These are phyloP conservation scores for Yarrowia porcina DNA, from an alignment of 805 yeast species.

Conservation along the genomic window DNA sequence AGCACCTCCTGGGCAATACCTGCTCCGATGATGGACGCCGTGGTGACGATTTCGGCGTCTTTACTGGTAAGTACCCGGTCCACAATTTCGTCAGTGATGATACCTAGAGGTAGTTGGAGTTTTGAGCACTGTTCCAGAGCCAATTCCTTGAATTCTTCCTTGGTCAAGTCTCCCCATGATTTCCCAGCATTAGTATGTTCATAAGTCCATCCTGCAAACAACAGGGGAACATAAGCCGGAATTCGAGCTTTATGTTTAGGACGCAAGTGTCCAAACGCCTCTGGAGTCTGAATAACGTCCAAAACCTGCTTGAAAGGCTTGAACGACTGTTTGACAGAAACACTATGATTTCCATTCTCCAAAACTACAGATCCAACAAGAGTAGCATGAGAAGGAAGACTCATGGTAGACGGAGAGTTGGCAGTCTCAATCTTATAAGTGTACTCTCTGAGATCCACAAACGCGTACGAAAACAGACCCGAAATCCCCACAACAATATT, in stretches of 20 bases:
- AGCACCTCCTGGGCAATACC: constrained; percentile 86
- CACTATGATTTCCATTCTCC: neutral
- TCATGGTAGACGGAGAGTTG: constrained; percentile 32
- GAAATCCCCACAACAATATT: constrained; percentile 65
- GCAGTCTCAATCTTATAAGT: constrained; percentile 36
- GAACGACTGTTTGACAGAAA: neutral
- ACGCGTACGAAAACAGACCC: constrained; percentile 80
- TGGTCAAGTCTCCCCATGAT: neutral
- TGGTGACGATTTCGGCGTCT: constrained; percentile 67
- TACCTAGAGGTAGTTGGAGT: constrained; percentile 48
- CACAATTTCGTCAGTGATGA: constrained; percentile 43
- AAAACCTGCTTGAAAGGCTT: constrained; percentile 17
- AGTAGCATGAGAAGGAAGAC: constrained; percentile 46
- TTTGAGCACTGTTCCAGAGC: neutral
- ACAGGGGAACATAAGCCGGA: neutral
- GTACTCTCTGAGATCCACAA: constrained; percentile 72
- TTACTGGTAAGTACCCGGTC: constrained; percentile 37
- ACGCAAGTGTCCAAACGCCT: neutral
- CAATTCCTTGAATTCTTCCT: neutral
- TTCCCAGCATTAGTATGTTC: neutral
- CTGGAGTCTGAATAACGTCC: neutral
- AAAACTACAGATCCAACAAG: neutral
- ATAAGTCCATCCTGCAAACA: constrained; percentile 5
- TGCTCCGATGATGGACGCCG: constrained; percentile 89
- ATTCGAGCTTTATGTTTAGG: neutral